phyloP scores from a whole-genome alignment of 805 yeast genomes.

The Ogataea pilisensis region DNA sequence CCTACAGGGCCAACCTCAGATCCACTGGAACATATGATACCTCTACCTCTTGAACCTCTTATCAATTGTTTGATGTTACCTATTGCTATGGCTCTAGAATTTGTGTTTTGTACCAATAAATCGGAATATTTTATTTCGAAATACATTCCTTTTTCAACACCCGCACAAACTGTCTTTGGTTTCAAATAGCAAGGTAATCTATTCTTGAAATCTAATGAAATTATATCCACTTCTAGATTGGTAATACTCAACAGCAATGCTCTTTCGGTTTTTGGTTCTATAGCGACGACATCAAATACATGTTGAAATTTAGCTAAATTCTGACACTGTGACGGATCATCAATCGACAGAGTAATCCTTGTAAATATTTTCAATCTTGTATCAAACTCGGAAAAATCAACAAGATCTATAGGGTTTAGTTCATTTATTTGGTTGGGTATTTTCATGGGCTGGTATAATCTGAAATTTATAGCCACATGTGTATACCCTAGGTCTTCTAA shows the following conservation, averaged over 20 bases:
- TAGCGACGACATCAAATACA: conserved; percentile 74
- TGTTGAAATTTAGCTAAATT: conserved; percentile 41
- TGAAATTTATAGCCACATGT: conserved; percentile 70
- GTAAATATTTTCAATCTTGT: conserved; percentile 48
- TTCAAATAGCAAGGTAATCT: conserved; percentile 73
- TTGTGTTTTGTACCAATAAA: conserved; percentile 34
- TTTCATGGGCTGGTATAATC: conserved; percentile 40
- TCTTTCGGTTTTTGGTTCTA: conserved; percentile 76
- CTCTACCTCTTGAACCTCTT: conserved; percentile 77
- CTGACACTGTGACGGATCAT: conserved; percentile 75
- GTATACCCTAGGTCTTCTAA: conserved; percentile 64
- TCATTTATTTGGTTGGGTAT: conserved; percentile 43
- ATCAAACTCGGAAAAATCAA: conserved; percentile 33
- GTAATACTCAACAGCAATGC: conserved; percentile 72
- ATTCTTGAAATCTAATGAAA: conserved; percentile 63
- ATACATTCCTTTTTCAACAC: conserved; percentile 74
- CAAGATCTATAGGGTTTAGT: conserved; percentile 39
- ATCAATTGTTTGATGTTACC: conserved; percentile 70
- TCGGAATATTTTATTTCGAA: conserved; percentile 73
- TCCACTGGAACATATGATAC: conserved; percentile 77
- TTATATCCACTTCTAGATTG: conserved; percentile 73
- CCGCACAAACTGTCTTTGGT: conserved; percentile 81
- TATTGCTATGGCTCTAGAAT: conserved; percentile 55
- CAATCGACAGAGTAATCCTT: conserved; percentile 70
- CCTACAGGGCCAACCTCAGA: conserved; percentile 42